Conservation (phyloP, 1,284 basidiomycete species). For the Rhodotorula sp. region DNA sequence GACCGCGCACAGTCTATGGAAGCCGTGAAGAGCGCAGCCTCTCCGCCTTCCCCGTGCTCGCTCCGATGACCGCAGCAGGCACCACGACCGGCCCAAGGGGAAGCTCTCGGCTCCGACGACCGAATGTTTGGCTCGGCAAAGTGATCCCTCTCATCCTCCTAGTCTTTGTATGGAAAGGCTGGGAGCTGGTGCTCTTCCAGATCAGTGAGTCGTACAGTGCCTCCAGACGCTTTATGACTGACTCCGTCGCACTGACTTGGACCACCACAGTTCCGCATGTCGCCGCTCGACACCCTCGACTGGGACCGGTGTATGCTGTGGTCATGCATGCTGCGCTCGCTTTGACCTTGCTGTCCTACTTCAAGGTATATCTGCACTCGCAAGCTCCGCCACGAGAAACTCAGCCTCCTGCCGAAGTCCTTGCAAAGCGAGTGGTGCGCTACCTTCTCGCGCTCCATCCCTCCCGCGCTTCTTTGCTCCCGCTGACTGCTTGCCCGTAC, state of each 20-base stretch:
- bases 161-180: constrained; percentile 17
- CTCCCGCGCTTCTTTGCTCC: too few relatives aligned
- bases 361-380: constrained; percentile 17
- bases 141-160: constrained; percentile 18
- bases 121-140: constrained; percentile 33
- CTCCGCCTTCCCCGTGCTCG: too few relatives aligned
- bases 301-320: background rate
- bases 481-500: background rate
- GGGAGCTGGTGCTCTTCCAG: constrained; percentile 11
- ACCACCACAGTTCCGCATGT: constrained; percentile 9
- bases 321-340: constrained; percentile 17
- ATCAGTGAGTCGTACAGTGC: constrained; percentile 10
- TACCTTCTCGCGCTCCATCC: background rate
- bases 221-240: too few relatives aligned
- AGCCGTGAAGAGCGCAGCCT: too few relatives aligned
- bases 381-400: background rate
- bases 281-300: background rate
- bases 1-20: too few relatives aligned
- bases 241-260: background rate
- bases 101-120: background rate
- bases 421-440: constrained; percentile 14
- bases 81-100: too few relatives aligned
- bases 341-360: constrained; percentile 11
- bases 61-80: background rate
- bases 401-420: background rate